A percentile compares a stretch with the other conserved stretches of the same genome.
Conservation (phyloP, 176 grass and related monocot genomes). For the Tillandsia leiboldiana region DNA sequence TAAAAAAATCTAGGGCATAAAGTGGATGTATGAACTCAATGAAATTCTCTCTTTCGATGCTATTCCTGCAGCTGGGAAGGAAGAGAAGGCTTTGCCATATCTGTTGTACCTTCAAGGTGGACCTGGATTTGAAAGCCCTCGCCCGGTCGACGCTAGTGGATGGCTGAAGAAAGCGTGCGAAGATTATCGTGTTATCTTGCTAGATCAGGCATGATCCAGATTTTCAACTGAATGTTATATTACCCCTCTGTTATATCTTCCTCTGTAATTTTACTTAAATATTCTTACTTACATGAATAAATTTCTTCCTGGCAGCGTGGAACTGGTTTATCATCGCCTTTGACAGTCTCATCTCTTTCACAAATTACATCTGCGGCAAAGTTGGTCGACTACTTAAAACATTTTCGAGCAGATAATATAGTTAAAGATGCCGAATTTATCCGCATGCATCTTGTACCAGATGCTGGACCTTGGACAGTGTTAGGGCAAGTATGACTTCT, state of each 20-base stretch:
- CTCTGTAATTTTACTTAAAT: constrained; percentile 1
- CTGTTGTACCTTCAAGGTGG: constrained; percentile 86
- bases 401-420: constrained; percentile 95
- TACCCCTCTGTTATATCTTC: constrained; percentile 7
- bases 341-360: constrained; percentile 78
- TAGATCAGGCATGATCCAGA: constrained; percentile 47
- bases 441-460: constrained; percentile 48
- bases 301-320: constrained; percentile 42
- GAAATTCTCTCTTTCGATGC: constrained; percentile 1
- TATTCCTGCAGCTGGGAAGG: constrained; percentile 55
- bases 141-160: constrained; percentile 57
- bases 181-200: constrained; percentile 62
- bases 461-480: constrained; percentile 76
- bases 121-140: constrained; percentile 78
- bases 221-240: constrained; percentile 1
- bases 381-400: constrained; percentile 63
- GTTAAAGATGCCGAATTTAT: constrained; percentile 90
- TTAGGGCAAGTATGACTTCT: constrained; percentile 71
- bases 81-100: constrained; percentile 57
- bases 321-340: constrained; percentile 78
- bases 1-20: too few species aligned
- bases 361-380: constrained; percentile 54
- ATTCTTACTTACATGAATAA: constrained; percentile 3
- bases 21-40: neutral
- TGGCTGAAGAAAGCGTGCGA: constrained; percentile 93